Base-by-base conservation (phyloP, 495 filamentous ascomycete genomes). In the Platismatia glauca region DNA sequence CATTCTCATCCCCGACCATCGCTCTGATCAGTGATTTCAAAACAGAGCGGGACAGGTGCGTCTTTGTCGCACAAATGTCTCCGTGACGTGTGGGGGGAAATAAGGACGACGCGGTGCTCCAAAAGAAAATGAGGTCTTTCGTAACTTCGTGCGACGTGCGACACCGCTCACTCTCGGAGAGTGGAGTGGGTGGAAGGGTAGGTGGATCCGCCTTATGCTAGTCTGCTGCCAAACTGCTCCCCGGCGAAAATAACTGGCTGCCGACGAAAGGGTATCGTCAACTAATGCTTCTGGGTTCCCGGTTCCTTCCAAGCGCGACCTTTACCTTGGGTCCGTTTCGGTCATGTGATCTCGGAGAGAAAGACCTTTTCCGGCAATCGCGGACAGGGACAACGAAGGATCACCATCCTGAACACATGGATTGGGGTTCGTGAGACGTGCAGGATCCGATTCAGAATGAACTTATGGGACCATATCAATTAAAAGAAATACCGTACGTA, bases 271-370 rank as follows among this genome's bases (percentile, higher is more conserved):
- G 37, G 44, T 55, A 38, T 46, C 59, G 41, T 61, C 27, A 12
- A 61, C 34, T 56, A 6, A 35, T n/a, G 0, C 15, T 35, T 31
- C 52, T 55, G 60, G 37, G 33, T 50, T 50, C 20, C 31, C 58
- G 31, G 61, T 11, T 31, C 27, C 33, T 57, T 31, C 53, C 61
- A 63, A 58, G 61, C 61, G 61, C 52, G 37, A 63, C 61, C 61
- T 31, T 46, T 44, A 29, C 38, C 41, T 20, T 46, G 61, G 61
- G 53, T 46, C 29, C 39, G 22, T 57, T 63, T 33, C 12, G 22
- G 55, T 63, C 61, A 63, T 50, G 61, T 63, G 61, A 63, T 56
- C 53, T 35, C 11, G 29, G 46, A 11, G 35, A 35, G 31, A 43
- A 29, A 52, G 37, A 41, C 8, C n/a, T 27, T 24, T 27, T 27